These are phyloP conservation scores for Dendrocalamus sinicus DNA, from an alignment of 176 grass and related monocot species.

Conservation along the genomic window DNA sequence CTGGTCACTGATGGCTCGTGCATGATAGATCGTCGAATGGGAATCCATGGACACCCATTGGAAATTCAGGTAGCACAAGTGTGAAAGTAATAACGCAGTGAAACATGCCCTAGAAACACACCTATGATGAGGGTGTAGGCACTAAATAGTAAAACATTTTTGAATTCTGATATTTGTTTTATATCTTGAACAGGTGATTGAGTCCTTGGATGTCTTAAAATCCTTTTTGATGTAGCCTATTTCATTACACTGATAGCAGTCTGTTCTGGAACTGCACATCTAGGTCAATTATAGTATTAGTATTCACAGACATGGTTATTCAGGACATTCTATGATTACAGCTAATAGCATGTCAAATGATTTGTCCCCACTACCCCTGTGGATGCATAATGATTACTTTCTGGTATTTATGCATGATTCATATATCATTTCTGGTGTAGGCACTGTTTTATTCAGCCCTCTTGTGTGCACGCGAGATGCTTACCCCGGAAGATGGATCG, in stretches of 20 bases:
- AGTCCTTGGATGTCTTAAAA: background rate
- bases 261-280: background rate
- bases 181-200: background rate
- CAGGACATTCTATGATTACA: background rate
- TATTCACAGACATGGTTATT: background rate
- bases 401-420: constrained; percentile 22
- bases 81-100: background rate
- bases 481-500: constrained; percentile 79
- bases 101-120: background rate
- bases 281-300: background rate
- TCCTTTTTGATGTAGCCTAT: background rate
- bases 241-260: background rate
- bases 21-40: constrained; percentile 92
- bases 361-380: background rate
- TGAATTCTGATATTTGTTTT: background rate
- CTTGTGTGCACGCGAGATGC: constrained; percentile 83
- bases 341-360: background rate
- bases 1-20: constrained; percentile 91
- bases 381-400: constrained; percentile 11
- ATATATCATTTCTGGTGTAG: constrained; percentile 46
- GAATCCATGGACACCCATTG: constrained; percentile 88
- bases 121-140: background rate
- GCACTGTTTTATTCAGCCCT: constrained; percentile 96
- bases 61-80: constrained; percentile 70
- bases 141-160: constrained; percentile 4